phyloP scores from a whole-genome alignment of 768 basidiomycete genomes.

The Amylocystis lapponica region DNA sequence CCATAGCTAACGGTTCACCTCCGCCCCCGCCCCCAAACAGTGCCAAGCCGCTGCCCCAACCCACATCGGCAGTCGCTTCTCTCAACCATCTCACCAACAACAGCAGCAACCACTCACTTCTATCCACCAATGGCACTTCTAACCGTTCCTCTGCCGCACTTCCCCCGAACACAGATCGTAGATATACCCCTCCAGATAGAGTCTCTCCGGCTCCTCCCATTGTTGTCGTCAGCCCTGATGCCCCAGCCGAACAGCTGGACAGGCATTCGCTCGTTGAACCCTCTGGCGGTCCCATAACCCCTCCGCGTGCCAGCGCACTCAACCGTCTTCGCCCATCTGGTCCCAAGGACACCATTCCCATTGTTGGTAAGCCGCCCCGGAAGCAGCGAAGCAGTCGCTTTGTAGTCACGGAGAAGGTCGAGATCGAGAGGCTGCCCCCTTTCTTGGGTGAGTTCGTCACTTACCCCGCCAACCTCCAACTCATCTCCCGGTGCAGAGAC shows the following conservation, averaged over 20 bases:
- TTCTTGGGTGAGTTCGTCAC: conserved; percentile 64
- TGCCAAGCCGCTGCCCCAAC: conserved; percentile 57
- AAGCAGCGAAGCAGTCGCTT: conserved; percentile 98
- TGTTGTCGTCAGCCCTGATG: conserved; percentile 80
- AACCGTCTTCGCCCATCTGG: conserved; percentile 56
- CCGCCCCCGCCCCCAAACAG: conserved; percentile 63
- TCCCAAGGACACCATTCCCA: conserved; percentile 95
- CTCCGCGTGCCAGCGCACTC: conserved; percentile 62
- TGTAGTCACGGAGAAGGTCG: conserved; percentile 92
- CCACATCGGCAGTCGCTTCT: conserved; percentile 34
- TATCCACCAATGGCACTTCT: conserved; percentile 33
- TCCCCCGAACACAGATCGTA: conserved; percentile 48
- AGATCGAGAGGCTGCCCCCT: conserved; percentile 89
- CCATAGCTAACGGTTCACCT: conserved; percentile 35
- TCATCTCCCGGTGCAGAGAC: conserved; percentile 58
- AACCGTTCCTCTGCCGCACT: conserved; percentile 39
- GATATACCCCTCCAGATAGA: conserved; percentile 41
- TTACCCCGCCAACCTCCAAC: conserved; percentile 1
- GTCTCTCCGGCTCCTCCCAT: conserved; percentile 67
- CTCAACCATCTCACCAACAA: conserved; percentile 31
- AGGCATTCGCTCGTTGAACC: conserved; percentile 25
- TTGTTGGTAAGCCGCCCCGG: conserved; percentile 92
- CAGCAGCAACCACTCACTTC: conserved; percentile 36
- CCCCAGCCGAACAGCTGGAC: conserved; percentile 41
- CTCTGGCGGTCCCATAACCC: conserved; percentile 46